Evolutionary conservation across 306 rosid genomes (phyloP).

Genomic region (Calophaca sinica): DNA sequence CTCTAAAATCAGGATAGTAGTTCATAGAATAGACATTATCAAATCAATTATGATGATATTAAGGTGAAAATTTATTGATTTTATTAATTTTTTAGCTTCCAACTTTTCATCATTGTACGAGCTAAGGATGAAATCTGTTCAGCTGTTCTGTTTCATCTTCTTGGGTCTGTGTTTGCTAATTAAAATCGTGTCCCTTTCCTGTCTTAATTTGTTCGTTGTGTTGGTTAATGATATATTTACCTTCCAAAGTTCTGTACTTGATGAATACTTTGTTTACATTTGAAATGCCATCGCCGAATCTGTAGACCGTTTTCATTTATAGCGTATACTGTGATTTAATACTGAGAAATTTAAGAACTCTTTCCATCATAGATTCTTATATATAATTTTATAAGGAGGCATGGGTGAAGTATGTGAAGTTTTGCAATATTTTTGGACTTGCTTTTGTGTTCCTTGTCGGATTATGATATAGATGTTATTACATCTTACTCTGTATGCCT

Average conservation of each 20-base stretch:
- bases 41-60: background rate
- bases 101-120: background rate
- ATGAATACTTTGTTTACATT: background rate
- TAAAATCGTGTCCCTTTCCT: conserved; percentile 1
- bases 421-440: conserved; percentile 1
- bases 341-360: background rate
- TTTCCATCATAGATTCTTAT: conserved; percentile 19
- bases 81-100: background rate
- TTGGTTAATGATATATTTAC: background rate
- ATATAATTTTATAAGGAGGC: background rate
- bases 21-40: background rate
- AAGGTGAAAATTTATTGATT: background rate
- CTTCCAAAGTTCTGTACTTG: conserved; percentile 11
- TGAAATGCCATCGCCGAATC: conserved; percentile 4
- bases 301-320: conserved; percentile 6
- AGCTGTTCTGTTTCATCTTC: background rate
- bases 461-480: conserved; percentile 8
- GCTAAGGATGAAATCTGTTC: background rate
- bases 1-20: background rate
- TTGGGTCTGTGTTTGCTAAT: background rate
- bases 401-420: background rate
- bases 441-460: conserved; percentile 4
- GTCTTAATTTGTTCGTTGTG: background rate
- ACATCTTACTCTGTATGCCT: background rate
- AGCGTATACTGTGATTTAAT: background rate